Base-by-base conservation (phyloP, 805 yeast genomes). In the Saturnispora saitoi region DNA sequence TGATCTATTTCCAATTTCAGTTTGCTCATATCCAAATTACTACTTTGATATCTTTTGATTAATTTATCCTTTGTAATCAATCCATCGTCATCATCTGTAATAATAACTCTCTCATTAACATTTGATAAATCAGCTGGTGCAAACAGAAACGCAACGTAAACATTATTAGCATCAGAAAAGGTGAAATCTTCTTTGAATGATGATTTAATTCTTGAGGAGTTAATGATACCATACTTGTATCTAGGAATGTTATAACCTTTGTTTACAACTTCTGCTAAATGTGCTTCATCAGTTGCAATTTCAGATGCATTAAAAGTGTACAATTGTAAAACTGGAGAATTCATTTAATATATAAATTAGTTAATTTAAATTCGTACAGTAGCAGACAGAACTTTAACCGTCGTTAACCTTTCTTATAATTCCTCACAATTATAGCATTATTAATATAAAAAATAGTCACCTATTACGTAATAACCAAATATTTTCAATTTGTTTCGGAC, bases 241-340 rank as follows among this genome's bases (percentile, higher is more conserved):
- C 73, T 62, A 9, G 76, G 73, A 50, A 71, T 74, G 51, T 71
- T 64, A 58, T 78, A 79, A 1, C 78, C 78, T 48, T 68, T 65
- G 57, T 79, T 79, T 49, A 79, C 59, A n/a, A 73, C 48, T 7
- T 58, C 49, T 5, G 57, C 49, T 29, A 72, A 46, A 20, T 43
- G 46, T 4, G 47, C 29, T 42, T 65, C 66, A 11, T 56, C 40
- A 2, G 20, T 17, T 7, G 12, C 4, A 11, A 55, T 29, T 32
- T 48, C 48, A 9, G 30, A 24, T 2, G 51, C 32, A 12, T 11
- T 20, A 36, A 48, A 45, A 28, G 49, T 20, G 19, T 51, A 43
- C 11, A 56, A 24, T 19, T 48, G 48, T 9, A 46, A 12, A 7
- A 38, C 31, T 11, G 48, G 44, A 12, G 11, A 29, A 12, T 4